A percentile compares a stretch with the other conserved stretches of the same genome.
phyloP scores from a whole-genome alignment of 2,329 filamentous ascomycete species.

The Pyrenophora teres region DNA sequence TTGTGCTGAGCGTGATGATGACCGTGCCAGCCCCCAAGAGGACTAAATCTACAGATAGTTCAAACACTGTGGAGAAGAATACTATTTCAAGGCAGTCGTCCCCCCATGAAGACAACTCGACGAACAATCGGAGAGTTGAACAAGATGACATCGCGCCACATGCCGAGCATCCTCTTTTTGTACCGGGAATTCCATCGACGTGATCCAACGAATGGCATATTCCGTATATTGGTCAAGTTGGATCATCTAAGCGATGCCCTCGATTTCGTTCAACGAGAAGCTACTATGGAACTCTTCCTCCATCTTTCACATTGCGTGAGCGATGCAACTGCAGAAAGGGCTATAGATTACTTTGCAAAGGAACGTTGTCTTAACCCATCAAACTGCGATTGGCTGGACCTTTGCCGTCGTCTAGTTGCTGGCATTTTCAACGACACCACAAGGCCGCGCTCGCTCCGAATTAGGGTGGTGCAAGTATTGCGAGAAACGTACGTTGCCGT shows the following conservation, averaged over 20 bases:
- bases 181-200: conserved; percentile 18
- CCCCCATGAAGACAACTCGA: conserved; percentile 15
- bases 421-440: conserved; percentile 67
- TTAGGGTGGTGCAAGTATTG: conserved; percentile 65
- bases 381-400: conserved; percentile 69
- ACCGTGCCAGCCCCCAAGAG: conserved; percentile 24
- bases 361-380: conserved; percentile 74
- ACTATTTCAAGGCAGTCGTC: conserved; percentile 12
- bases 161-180: conserved; percentile 7
- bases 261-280: conserved; percentile 67
- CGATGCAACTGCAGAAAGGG: conserved; percentile 65
- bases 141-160: conserved; percentile 25
- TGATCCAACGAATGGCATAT: conserved; percentile 30
- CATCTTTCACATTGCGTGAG: conserved; percentile 65
- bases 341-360: conserved; percentile 70
- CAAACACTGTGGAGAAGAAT: conserved; percentile 52
- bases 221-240: conserved; percentile 35
- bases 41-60: conserved; percentile 29
- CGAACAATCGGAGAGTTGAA: conserved; percentile 11
- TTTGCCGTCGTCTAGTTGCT: conserved; percentile 64
- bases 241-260: conserved; percentile 37
- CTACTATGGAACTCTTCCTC: conserved; percentile 69
- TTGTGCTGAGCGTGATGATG: conserved; percentile 52
- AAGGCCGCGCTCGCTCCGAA: conserved; percentile 65
- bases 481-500: conserved; percentile 56